Evolutionary conservation across 306 rosid genomes (phyloP).

Genomic region (Malus domestica): ASM211411v1 NC_041805.1:33026001-33026500

Average conservation of each 20-base stretch:
- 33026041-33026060: neutral
- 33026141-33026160: neutral
- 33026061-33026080: neutral
- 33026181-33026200: neutral
- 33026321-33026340: neutral
- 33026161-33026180: neutral
- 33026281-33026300: neutral
- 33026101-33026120: neutral
- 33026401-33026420: neutral
- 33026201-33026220: neutral
- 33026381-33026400: neutral
- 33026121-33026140: neutral
- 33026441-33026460: neutral
- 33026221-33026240: neutral
- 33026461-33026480: neutral
- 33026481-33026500: neutral
- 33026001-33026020: neutral
- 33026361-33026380: neutral
- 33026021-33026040: neutral
- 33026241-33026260: neutral
- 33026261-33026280: neutral
- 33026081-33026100: neutral
- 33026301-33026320: neutral
- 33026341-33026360: neutral
- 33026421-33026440: neutral